Evolutionary conservation across 148 eudicot genomes (phyloP).

Genomic region (Vaccinium macrocarpon): DNA sequence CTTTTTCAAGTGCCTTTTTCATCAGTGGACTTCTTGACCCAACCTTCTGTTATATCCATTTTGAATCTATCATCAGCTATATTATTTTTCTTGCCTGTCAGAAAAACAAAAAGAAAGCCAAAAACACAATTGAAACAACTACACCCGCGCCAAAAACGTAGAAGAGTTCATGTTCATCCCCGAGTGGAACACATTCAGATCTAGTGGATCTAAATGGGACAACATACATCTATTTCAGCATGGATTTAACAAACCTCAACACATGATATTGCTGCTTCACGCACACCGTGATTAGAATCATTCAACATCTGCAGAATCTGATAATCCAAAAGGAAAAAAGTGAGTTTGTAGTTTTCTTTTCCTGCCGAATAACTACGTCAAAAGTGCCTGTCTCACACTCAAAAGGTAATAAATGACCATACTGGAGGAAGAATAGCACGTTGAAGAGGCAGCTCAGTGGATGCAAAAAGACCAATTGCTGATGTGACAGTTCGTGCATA

Average conservation of each 20-base stretch:
- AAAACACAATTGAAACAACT: not conserved
- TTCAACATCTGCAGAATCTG: slow-evolving; percentile 98
- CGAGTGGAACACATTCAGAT: not conserved
- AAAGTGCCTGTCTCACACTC: not conserved
- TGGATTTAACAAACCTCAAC: slow-evolving; percentile 67
- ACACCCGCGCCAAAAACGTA: slow-evolving; percentile 12
- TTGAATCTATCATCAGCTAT: not conserved
- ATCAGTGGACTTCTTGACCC: not conserved
- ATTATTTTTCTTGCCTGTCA: not conserved
- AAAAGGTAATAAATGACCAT: slow-evolving; percentile 26
- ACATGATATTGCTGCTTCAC: slow-evolving; percentile 89
- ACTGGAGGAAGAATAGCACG: slow-evolving; percentile 97
- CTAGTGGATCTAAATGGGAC: not conserved
- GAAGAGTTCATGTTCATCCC: not conserved
- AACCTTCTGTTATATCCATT: not conserved
- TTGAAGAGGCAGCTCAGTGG: slow-evolving; percentile 94
- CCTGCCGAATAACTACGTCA: not conserved
- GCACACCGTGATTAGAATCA: slow-evolving; percentile 85
- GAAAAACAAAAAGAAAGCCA: not conserved
- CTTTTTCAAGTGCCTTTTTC: not conserved
- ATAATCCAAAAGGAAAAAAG: slow-evolving; percentile 15
- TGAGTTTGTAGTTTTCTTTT: slow-evolving; percentile 13
- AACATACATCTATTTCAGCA: not conserved
- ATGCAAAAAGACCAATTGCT: slow-evolving; percentile 84
- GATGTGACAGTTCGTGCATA: slow-evolving; percentile 93